phyloP scores from a whole-genome alignment of 1,139 yeast genomes.

The Suhomyces ambrosiae region DNA sequence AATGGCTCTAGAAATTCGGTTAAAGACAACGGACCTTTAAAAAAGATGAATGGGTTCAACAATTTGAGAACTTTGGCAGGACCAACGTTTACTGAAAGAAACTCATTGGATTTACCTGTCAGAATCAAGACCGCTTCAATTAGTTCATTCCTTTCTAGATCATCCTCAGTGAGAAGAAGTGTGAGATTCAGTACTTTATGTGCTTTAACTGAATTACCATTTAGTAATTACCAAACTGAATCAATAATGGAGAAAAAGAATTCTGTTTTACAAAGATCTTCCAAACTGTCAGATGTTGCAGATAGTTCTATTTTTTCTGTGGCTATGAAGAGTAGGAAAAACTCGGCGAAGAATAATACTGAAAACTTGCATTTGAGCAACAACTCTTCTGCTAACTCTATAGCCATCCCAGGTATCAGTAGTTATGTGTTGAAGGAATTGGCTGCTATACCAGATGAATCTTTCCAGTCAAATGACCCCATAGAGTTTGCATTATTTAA shows the following conservation, averaged over 20 bases:
- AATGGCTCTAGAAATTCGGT: slow-evolving; percentile 26
- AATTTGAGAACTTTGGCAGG: slow-evolving; percentile 36
- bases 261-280: slow-evolving; percentile 16
- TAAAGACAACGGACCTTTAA: slow-evolving; percentile 19
- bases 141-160: slow-evolving; percentile 27
- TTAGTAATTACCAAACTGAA: slow-evolving; percentile 27
- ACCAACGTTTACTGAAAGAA: slow-evolving; percentile 15
- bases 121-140: slow-evolving; percentile 25
- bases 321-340: slow-evolving; percentile 26
- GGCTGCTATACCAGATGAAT: slow-evolving; percentile 81
- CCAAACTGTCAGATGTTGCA: slow-evolving; percentile 32
- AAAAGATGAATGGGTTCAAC: slow-evolving; percentile 41
- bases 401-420: slow-evolving; percentile 64
- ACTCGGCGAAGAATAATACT: slow-evolving; percentile 20
- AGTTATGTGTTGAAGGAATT: slow-evolving; percentile 65
- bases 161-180: slow-evolving; percentile 33
- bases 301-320: slow-evolving; percentile 44
- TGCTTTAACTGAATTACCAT: slow-evolving; percentile 48
- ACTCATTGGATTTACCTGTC: slow-evolving; percentile 29
- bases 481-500: slow-evolving; percentile 73
- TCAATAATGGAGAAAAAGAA: slow-evolving; percentile 13
- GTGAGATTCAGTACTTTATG: slow-evolving; percentile 41
- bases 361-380: slow-evolving; percentile 15
- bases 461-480: slow-evolving; percentile 59
- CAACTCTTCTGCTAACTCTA: slow-evolving; percentile 34